A percentile compares a stretch with the other conserved stretches of the same genome.
These are phyloP conservation scores for Chaetomium globosum DNA, from an alignment of 2,329 filamentous ascomycete species.

Conservation along the genomic window DNA sequence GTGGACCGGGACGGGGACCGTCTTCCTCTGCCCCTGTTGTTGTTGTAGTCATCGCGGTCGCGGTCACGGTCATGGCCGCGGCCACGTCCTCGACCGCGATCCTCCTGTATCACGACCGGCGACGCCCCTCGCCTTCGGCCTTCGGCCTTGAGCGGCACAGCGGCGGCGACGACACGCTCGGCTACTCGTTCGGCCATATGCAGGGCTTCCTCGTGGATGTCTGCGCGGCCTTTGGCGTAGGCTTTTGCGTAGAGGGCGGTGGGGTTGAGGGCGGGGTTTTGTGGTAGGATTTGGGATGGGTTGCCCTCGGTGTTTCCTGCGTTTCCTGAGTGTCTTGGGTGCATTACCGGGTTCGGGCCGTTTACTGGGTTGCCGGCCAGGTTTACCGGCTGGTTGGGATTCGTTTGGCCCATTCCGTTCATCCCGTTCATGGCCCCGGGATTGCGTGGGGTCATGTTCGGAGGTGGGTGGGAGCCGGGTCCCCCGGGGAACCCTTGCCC, in stretches of 20 bases:
- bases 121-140: constrained; percentile 6
- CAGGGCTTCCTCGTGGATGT: constrained; percentile 21
- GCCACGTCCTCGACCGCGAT: neutral
- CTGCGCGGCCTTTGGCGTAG: constrained; percentile 6
- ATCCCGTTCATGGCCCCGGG: neutral
- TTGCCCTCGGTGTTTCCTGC: neutral
- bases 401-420: neutral
- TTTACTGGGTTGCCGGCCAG: neutral
- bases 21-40: neutral
- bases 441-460: neutral
- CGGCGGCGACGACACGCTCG: constrained; percentile 19
- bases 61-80: neutral
- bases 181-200: constrained; percentile 24
- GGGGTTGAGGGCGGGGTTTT: neutral
- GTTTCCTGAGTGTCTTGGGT: neutral
- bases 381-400: neutral
- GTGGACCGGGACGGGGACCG: neutral
- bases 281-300: neutral
- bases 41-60: neutral
- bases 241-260: constrained; percentile 16
- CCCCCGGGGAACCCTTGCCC: neutral
- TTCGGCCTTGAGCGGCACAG: neutral
- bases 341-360: neutral
- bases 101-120: constrained; percentile 15
- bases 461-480: neutral